These are phyloP conservation scores for Leccinum subtestaceum DNA, from an alignment of 768 basidiomycete species.

Conservation along the genomic window DNA sequence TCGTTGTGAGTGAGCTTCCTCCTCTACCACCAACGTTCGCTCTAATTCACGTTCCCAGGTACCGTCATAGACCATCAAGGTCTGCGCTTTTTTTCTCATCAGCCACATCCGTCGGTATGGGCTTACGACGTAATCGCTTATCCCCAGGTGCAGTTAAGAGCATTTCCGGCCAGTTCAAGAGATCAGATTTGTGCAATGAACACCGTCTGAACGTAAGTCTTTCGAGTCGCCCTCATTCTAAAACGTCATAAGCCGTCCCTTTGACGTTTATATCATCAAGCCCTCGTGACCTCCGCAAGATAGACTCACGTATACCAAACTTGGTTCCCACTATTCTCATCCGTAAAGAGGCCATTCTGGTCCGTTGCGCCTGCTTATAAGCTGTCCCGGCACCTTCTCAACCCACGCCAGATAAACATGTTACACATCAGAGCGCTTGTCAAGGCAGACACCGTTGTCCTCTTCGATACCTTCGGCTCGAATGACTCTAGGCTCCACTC, in stretches of 20 bases:
- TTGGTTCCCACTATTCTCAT: slow-evolving; percentile 92
- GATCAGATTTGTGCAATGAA: slow-evolving; percentile 82
- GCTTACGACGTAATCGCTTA: slow-evolving; percentile 28
- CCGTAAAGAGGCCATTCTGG: slow-evolving; percentile 83
- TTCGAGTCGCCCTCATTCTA: slow-evolving; percentile 12
- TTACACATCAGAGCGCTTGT: slow-evolving; percentile 93
- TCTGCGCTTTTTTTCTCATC: slow-evolving; percentile 31
- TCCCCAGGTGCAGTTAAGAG: slow-evolving; percentile 76
- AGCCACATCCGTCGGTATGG: slow-evolving; percentile 3
- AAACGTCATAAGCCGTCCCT: slow-evolving; percentile 18
- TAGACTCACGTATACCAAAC: slow-evolving; percentile 92
- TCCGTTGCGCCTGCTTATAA: slow-evolving; percentile 36
- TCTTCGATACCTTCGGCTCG: slow-evolving; percentile 91
- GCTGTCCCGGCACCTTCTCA: slow-evolving; percentile 12
- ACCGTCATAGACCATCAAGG: slow-evolving; percentile 86
- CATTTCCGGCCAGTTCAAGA: slow-evolving; percentile 87
- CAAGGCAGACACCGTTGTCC: slow-evolving; percentile 81
- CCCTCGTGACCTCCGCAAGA: slow-evolving; percentile 93
- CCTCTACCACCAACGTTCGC: slow-evolving; percentile 12
- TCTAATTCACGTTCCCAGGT: slow-evolving; percentile 46
- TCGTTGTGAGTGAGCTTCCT: slow-evolving; percentile 62
- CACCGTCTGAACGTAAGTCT: slow-evolving; percentile 83
- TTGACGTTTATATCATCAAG: slow-evolving; percentile 41
- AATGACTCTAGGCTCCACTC: slow-evolving; percentile 83
- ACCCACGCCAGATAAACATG: slow-evolving; percentile 68